These are phyloP conservation scores for Leptodermis oblonga DNA, from an alignment of 257 asterid genomes.

Conservation along the genomic window DNA sequence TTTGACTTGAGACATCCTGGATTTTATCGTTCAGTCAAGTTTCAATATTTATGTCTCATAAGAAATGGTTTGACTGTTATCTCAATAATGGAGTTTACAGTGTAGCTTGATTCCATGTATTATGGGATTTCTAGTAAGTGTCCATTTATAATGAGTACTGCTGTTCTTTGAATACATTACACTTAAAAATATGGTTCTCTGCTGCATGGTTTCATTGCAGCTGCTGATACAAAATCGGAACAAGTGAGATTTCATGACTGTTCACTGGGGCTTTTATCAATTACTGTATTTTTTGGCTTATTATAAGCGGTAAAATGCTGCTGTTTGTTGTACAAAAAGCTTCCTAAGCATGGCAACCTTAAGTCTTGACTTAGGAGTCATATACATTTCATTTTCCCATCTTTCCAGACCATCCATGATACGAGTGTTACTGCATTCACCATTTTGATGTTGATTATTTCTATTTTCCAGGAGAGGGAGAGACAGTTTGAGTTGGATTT, in stretches of 20 bases:
- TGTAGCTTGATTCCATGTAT: neutral
- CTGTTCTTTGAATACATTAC: neutral
- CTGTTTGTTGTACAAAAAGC: neutral
- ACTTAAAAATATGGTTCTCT: neutral
- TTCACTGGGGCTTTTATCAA: neutral
- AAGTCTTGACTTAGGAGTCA: neutral
- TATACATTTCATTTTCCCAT: neutral
- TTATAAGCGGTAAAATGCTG: neutral
- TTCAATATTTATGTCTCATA: neutral
- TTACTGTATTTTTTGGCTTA: neutral
- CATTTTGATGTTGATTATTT: neutral
- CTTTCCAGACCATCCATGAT: neutral
- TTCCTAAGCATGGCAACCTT: neutral
- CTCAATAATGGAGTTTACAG: neutral
- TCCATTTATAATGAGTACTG: no score
- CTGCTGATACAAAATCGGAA: neutral
- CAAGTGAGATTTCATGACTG: neutral
- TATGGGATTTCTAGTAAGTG: neutral
- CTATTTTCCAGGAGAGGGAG: slow-evolving; percentile 67
- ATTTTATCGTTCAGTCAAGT: neutral
- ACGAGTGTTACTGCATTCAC: neutral
- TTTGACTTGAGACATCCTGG: neutral
- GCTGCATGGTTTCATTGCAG: no score
- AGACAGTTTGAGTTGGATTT: slow-evolving; percentile 83
- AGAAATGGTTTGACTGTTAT: neutral